These are phyloP conservation scores for Thelonectria blattea DNA, from an alignment of 2,329 filamentous ascomycete genomes.

Conservation along the genomic window DNA sequence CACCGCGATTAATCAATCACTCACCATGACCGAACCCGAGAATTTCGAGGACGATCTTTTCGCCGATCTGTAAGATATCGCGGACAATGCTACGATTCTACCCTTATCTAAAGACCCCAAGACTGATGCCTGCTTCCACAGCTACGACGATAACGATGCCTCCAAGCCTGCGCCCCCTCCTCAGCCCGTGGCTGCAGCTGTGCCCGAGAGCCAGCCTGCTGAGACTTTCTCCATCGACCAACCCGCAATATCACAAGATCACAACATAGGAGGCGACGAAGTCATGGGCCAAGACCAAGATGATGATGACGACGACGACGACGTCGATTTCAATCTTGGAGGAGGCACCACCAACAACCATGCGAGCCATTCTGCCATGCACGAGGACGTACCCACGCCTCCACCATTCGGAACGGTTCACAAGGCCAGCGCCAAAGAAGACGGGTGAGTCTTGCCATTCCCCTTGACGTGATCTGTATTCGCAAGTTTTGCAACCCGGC, in stretches of 20 bases:
- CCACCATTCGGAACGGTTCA: slow-evolving; percentile 47
- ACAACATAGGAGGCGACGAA: slow-evolving; percentile 43
- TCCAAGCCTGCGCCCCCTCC: slow-evolving; percentile 48
- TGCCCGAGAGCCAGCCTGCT: slow-evolving; percentile 38
- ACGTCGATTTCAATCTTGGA: slow-evolving; percentile 65
- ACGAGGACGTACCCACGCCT: slow-evolving; percentile 41
- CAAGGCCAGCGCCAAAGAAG: slow-evolving; percentile 68
- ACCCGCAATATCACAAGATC: slow-evolving; percentile 27
- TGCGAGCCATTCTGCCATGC: slow-evolving; percentile 30
- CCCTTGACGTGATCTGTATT: slow-evolving; percentile 34
- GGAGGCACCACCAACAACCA: slow-evolving; percentile 43
- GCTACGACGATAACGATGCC: slow-evolving; percentile 70
- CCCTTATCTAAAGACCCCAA: background rate
- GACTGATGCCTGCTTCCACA: slow-evolving; percentile 39
- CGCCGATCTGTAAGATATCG: slow-evolving; percentile 78
- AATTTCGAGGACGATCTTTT: slow-evolving; percentile 94
- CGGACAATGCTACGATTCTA: background rate
- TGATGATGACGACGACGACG: slow-evolving; percentile 63
- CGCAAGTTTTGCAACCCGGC: slow-evolving; percentile 16
- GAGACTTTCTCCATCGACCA: slow-evolving; percentile 37
- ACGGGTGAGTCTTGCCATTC: slow-evolving; percentile 48
- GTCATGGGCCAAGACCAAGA: slow-evolving; percentile 53
- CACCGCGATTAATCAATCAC: background rate
- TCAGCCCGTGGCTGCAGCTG: slow-evolving; percentile 38
- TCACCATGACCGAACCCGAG: slow-evolving; percentile 76